Evolutionary conservation across 768 basidiomycete species (phyloP).

Genomic region (Lactarius akahatsu): DNA sequence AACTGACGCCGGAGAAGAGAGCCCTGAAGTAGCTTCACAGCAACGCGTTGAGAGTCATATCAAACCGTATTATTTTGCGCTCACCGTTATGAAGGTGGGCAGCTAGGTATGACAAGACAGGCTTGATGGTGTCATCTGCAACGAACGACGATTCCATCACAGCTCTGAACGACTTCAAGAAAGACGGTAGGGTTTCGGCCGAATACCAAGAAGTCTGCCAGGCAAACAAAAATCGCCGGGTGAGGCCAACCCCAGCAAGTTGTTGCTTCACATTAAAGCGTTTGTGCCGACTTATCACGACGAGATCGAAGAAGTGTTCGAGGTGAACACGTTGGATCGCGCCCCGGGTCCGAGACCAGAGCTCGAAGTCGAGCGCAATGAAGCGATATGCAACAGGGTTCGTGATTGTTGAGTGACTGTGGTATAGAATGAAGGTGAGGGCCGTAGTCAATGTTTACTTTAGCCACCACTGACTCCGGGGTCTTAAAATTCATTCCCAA

Average conservation of each 20-base stretch:
- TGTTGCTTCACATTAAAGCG: slow-evolving; percentile 77
- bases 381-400: slow-evolving; percentile 80
- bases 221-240: slow-evolving; percentile 76
- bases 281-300: slow-evolving; percentile 68
- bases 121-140: slow-evolving; percentile 76
- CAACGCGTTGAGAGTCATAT: background rate
- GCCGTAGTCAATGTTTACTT: background rate
- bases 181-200: slow-evolving; percentile 45
- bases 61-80: slow-evolving; percentile 27
- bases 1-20: slow-evolving; percentile 54
- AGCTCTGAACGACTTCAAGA: slow-evolving; percentile 61
- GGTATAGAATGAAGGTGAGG: slow-evolving; percentile 34
- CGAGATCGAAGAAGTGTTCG: slow-evolving; percentile 76
- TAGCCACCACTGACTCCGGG: slow-evolving; percentile 60
- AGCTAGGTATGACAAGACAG: slow-evolving; percentile 80
- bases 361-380: slow-evolving; percentile 85
- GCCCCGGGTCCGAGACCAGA: slow-evolving; percentile 72
- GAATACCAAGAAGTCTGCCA: slow-evolving; percentile 79
- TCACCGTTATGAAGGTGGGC: slow-evolving; percentile 72
- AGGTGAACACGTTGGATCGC: slow-evolving; percentile 81
- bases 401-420: slow-evolving; percentile 78
- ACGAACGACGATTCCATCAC: slow-evolving; percentile 67
- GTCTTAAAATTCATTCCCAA: slow-evolving; percentile 79
- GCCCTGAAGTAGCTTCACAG: slow-evolving; percentile 21
- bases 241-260: slow-evolving; percentile 66